Percentiles rank a stretch among this genome's conserved stretches.
phyloP scores from a whole-genome alignment of 2,329 filamentous ascomycete genomes.

The Bipolaris gigantea region DNA sequence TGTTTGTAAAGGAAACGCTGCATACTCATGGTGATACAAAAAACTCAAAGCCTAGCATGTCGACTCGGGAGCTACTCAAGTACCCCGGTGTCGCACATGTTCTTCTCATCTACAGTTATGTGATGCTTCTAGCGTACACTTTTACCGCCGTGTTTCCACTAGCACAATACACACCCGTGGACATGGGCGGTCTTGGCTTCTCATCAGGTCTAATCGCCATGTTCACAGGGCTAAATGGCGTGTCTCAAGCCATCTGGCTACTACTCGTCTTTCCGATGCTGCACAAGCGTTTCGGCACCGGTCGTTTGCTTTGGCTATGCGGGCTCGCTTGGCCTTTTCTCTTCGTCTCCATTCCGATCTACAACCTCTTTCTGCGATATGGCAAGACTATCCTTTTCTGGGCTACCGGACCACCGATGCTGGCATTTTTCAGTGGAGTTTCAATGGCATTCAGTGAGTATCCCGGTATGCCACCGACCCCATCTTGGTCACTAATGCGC shows the following conservation, averaged over 20 bases:
- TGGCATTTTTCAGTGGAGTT: slow-evolving; percentile 6
- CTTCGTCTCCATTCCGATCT: slow-evolving; percentile 57
- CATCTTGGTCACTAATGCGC: slow-evolving; percentile 3
- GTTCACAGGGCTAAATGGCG: slow-evolving; percentile 66
- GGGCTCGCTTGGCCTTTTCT: slow-evolving; percentile 65
- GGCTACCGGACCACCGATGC: slow-evolving; percentile 45
- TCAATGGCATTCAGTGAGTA: slow-evolving; percentile 52
- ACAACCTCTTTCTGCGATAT: slow-evolving; percentile 59
- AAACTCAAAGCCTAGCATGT: slow-evolving; percentile 41
- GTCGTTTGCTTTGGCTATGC: slow-evolving; percentile 63
- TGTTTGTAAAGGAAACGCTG: slow-evolving; percentile 64
- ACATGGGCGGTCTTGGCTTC: slow-evolving; percentile 68
- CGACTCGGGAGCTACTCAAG: slow-evolving; percentile 59
- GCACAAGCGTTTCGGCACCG: slow-evolving; percentile 68
- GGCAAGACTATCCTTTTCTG: slow-evolving; percentile 59
- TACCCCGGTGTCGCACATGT: slow-evolving; percentile 67
- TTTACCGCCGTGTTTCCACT: slow-evolving; percentile 73
- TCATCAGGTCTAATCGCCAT: slow-evolving; percentile 64
- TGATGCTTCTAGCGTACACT: slow-evolving; percentile 68
- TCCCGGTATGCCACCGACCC: neutral
- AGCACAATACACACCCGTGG: slow-evolving; percentile 65
- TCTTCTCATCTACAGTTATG: slow-evolving; percentile 66
- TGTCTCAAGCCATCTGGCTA: slow-evolving; percentile 71
- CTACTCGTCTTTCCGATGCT: slow-evolving; percentile 69
- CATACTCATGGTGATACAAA: slow-evolving; percentile 31